These are phyloP conservation scores for Entonaema liquescens DNA, from an alignment of 495 filamentous ascomycete genomes.

Conservation along the genomic window DNA sequence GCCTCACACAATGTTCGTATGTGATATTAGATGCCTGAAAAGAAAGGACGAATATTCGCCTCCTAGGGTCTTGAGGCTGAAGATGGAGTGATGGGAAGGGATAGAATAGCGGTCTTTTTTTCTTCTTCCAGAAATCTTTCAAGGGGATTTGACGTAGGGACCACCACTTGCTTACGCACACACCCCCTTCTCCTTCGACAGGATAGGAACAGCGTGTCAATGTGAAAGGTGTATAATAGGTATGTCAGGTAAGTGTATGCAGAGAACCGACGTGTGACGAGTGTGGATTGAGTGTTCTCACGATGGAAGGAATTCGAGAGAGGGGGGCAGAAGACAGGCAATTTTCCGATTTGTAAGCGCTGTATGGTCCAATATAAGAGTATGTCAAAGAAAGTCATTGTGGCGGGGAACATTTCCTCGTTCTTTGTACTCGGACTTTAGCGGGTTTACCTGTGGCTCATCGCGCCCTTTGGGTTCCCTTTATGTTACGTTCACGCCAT, in stretches of 20 bases:
- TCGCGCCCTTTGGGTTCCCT: constrained; percentile 16
- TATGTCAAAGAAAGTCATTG: constrained; percentile 26
- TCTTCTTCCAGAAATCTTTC: constrained; percentile 21
- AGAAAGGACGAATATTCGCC: constrained; percentile 38
- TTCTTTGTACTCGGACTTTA: constrained; percentile 40
- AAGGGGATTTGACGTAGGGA: constrained; percentile 30
- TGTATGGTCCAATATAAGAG: constrained; percentile 13
- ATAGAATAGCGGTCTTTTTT: constrained; percentile 17
- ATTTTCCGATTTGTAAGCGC: constrained; percentile 47
- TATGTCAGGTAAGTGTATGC: constrained; percentile 23
- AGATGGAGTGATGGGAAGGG: constrained; percentile 17
- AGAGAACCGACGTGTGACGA: constrained; percentile 23
- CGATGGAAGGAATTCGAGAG: constrained; percentile 43
- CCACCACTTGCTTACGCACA: constrained; percentile 31
- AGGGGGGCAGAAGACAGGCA: constrained; percentile 41
- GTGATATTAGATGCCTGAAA: constrained; percentile 9
- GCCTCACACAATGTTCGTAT: constrained; percentile 16
- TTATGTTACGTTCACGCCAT: constrained; percentile 38
- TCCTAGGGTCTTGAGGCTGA: constrained; percentile 35
- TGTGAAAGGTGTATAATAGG: constrained; percentile 20
- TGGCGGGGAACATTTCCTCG: constrained; percentile 30
- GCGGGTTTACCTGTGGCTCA: constrained; percentile 38
- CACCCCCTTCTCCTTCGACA: constrained; percentile 27
- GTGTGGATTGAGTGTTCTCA: constrained; percentile 25
- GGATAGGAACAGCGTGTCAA: constrained; percentile 32